A percentile compares a stretch with the other conserved stretches of the same genome.
Evolutionary conservation across 495 filamentous ascomycete species (phyloP).

Genomic region (Bacidia gigantensis): DNA sequence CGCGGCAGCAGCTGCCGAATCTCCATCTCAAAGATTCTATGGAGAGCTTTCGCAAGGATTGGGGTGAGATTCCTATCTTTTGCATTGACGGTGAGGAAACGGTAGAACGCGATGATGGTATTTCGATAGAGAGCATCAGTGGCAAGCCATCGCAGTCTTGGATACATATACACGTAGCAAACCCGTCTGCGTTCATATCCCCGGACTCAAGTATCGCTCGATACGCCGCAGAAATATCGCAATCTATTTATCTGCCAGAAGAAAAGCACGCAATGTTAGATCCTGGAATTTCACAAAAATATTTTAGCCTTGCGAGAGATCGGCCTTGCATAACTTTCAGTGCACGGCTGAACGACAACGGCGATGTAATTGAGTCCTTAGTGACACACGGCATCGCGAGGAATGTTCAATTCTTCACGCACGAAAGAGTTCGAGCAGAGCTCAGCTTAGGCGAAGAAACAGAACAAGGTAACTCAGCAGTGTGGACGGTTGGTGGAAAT

Average conservation of each 20-base stretch:
- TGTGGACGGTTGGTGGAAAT: conserved; percentile 11
- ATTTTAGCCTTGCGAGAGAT: conserved; percentile 55
- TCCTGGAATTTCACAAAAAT: conserved; percentile 33
- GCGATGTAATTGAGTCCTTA: conserved; percentile 53
- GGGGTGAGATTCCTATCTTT: conserved; percentile 57
- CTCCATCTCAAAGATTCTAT: conserved; percentile 37
- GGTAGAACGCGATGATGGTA: conserved; percentile 75
- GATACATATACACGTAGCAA: conserved; percentile 86
- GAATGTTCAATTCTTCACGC: conserved; percentile 64
- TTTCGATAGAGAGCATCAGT: conserved; percentile 59
- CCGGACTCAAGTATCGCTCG: conserved; percentile 43
- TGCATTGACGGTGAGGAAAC: conserved; percentile 66
- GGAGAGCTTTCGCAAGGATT: conserved; percentile 50
- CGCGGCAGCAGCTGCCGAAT: conserved; percentile 20
- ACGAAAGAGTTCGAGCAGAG: conserved; percentile 34
- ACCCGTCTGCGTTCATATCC: conserved; percentile 71
- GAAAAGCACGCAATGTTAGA: conserved; percentile 65
- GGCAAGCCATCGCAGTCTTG: conserved; percentile 44
- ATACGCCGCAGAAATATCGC: conserved; percentile 47
- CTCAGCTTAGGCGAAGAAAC: conserved; percentile 4
- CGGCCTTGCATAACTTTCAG: conserved; percentile 74
- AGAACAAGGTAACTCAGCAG: not conserved
- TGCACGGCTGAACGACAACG: conserved; percentile 50
- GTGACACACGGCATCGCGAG: conserved; percentile 55
- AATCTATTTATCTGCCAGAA: conserved; percentile 65